Percentiles rank a stretch among this genome's conserved stretches.
Evolutionary conservation across 352 stramenopile species (phyloP).

Genomic region (Globisporangium sylvaticum): DNA sequence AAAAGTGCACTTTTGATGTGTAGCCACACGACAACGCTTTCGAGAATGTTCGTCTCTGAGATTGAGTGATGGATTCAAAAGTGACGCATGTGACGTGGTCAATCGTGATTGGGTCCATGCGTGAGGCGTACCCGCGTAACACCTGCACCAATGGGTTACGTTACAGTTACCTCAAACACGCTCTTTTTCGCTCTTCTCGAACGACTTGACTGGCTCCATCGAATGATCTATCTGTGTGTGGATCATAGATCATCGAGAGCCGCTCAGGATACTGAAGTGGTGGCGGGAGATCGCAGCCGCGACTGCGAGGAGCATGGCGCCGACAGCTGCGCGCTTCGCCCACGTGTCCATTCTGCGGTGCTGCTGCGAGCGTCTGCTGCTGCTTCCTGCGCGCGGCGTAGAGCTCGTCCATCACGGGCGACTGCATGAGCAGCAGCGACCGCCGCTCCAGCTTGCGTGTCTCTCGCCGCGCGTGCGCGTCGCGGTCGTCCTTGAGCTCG

Average conservation of each 20-base stretch:
- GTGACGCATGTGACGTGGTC: constrained; percentile 1
- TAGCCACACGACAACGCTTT: not conserved
- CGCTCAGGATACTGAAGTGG: not conserved
- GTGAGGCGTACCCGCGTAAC: not conserved
- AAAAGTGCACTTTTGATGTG: not conserved
- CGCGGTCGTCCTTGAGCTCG: constrained; percentile 38
- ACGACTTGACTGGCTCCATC: not conserved
- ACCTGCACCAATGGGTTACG: not conserved
- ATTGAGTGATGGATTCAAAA: not conserved
- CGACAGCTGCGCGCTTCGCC: not conserved
- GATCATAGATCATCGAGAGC: not conserved
- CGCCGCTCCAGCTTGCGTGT: constrained; percentile 22
- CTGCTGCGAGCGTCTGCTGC: not conserved
- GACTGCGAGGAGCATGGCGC: not conserved
- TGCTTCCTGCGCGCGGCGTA: not conserved
- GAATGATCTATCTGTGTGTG: too few species aligned
- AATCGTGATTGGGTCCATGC: not conserved
- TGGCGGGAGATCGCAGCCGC: not conserved
- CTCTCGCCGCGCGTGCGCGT: constrained; percentile 11
- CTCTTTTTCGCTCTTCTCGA: not conserved
- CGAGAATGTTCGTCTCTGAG: constrained; percentile 3
- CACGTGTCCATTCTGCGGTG: not conserved
- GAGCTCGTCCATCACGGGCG: constrained; percentile 10
- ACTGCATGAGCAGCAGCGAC: constrained; percentile 23
- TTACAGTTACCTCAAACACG: not conserved